Evolutionary conservation across 2,329 filamentous ascomycete genomes (phyloP).

Genomic region (Colletotrichum camelliae): DNA sequence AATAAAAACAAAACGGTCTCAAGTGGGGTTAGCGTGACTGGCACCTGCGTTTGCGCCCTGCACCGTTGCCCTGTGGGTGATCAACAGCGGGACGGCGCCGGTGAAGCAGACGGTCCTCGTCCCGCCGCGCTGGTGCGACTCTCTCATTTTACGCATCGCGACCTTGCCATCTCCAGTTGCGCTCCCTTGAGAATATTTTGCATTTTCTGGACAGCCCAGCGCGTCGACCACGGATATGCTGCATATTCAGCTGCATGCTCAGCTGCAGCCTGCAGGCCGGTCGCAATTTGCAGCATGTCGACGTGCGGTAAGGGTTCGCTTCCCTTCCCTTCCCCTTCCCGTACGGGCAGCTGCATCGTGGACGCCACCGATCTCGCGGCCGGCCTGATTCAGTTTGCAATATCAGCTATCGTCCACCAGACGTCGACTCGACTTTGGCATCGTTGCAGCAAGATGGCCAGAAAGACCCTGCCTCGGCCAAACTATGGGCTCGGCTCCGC

Average conservation of each 20-base stretch:
- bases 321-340: not conserved
- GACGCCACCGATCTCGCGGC: constrained; percentile 14
- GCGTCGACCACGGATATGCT: not conserved
- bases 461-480: not conserved
- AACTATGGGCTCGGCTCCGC: not conserved
- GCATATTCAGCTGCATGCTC: not conserved
- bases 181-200: not conserved
- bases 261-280: not conserved
- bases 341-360: not conserved
- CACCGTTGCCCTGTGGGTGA: not conserved
- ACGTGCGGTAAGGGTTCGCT: not conserved
- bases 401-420: not conserved
- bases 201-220: not conserved
- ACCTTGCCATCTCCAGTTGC: not conserved
- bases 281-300: not conserved
- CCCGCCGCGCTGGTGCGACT: constrained; percentile 7
- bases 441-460: not conserved
- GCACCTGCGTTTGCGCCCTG: not conserved
- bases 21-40: not conserved
- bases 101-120: not conserved
- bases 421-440: not conserved
- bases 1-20: not conserved
- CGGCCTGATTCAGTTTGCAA: constrained; percentile 3
- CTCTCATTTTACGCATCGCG: constrained; percentile 4
- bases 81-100: not conserved